phyloP scores from a whole-genome alignment of 2,329 filamentous ascomycete species.

The Paracoccidioides brasiliensis region DNA sequence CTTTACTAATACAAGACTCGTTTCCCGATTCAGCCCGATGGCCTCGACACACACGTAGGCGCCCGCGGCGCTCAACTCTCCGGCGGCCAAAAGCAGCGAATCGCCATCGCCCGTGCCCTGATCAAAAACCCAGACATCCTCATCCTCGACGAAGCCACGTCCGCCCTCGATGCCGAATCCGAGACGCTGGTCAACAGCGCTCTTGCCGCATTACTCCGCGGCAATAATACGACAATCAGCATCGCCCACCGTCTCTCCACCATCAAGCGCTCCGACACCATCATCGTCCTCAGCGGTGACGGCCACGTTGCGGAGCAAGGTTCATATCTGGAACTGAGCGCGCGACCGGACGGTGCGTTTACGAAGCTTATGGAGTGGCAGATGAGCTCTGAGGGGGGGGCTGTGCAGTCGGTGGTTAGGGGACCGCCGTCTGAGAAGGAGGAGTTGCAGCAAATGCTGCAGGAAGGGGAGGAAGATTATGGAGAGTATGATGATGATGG shows the following conservation, averaged over 20 bases:
- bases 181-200: constrained; percentile 94
- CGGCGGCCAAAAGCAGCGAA: constrained; percentile 93
- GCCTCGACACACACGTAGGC: constrained; percentile 85
- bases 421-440: constrained; percentile 37
- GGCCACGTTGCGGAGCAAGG: constrained; percentile 86
- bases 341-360: constrained; percentile 67
- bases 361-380: constrained; percentile 98
- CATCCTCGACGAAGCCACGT: constrained; percentile 92
- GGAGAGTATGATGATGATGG: constrained; percentile 25
- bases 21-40: constrained; percentile 51
- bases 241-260: constrained; percentile 93
- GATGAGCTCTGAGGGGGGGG: constrained; percentile 65
- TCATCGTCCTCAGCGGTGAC: constrained; percentile 79
- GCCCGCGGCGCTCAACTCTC: constrained; percentile 86
- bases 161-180: constrained; percentile 87
- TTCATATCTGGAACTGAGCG: constrained; percentile 63
- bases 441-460: constrained; percentile 35
- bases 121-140: constrained; percentile 95
- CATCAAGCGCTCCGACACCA: constrained; percentile 88
- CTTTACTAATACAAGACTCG: not conserved
- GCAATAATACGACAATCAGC: constrained; percentile 90
- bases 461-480: constrained; percentile 21
- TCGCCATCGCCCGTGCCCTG: constrained; percentile 87
- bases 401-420: constrained; percentile 8
- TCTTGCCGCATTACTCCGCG: constrained; percentile 63